Base-by-base conservation (phyloP, 257 asterid genomes). In the Vinca minor region DNA sequence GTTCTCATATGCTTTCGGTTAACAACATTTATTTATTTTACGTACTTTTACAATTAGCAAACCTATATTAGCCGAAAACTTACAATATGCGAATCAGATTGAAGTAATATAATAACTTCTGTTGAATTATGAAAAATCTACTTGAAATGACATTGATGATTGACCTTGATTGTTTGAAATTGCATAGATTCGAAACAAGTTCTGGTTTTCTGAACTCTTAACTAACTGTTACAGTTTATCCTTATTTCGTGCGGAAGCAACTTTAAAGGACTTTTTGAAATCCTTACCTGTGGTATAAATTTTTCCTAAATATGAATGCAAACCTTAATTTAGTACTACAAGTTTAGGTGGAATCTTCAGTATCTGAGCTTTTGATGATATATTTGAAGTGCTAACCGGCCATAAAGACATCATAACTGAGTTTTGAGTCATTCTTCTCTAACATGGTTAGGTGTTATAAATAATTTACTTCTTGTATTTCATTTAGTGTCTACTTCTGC, bases 1-100 rank as follows among this genome's bases (percentile, higher is more conserved):
- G 69, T 70, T 74, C 26, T 65, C 73, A 44, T 35, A n/a, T 41
- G 1, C 36, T 62, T 76, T 59, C 39, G 17, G 44, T 61, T 3
- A 59, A 32, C 18, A n/a, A 13, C 5, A 20, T 28, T 12, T 4
- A 32, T 35, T 18, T 55, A 28, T 10, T 38, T 23, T 28, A 39
- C 10, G 4, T 57, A 14, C 18, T 21, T 48, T 13, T 21, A 3
- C 57, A 28, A 23, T 0, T 26, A 32, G 25, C 36, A 10, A 20
- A 20, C 34, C 29, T 21, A 13, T 18, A 26, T 15, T 21, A 28
- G 23, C 4, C 18, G 1, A 59, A 18, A 38, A 36, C 34, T 25
- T 28, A 18, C 25, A 26, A 26, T 26, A 53, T 53, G 35, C 6
- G 10, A 60, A 41, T 39, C 36, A 41, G 7, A 8, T 44, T 39